A percentile compares a stretch with the other conserved stretches of the same genome.
Evolutionary conservation across 2,329 filamentous ascomycete species (phyloP).

Genomic region (Raffaelea albimanens): DNA sequence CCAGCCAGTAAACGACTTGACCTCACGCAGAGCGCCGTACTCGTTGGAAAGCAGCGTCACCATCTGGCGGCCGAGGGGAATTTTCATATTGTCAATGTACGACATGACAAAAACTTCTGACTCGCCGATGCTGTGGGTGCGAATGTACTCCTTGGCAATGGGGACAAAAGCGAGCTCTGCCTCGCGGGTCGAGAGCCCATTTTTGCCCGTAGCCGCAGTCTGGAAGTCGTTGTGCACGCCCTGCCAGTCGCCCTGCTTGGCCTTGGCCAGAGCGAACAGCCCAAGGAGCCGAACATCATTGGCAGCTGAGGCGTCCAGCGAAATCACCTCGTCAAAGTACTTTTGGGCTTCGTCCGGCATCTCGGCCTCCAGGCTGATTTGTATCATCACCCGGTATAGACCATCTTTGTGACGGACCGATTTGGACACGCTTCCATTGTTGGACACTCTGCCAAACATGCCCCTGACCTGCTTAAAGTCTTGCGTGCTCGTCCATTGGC

Average conservation of each 20-base stretch:
- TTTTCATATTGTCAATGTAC: slow-evolving; percentile 24
- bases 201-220: background rate
- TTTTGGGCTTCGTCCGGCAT: slow-evolving; percentile 20
- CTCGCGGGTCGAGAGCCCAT: slow-evolving; percentile 12
- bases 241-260: slow-evolving; percentile 30
- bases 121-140: slow-evolving; percentile 28
- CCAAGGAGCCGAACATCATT: slow-evolving; percentile 25
- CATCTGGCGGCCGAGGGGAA: slow-evolving; percentile 25
- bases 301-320: slow-evolving; percentile 16
- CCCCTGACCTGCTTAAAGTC: slow-evolving; percentile 16
- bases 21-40: slow-evolving; percentile 29
- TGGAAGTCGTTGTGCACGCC: slow-evolving; percentile 25
- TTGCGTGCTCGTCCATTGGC: slow-evolving; percentile 22
- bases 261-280: slow-evolving; percentile 25
- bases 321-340: slow-evolving; percentile 19
- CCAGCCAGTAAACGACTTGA: slow-evolving; percentile 29
- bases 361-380: slow-evolving; percentile 27
- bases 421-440: slow-evolving; percentile 15
- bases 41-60: slow-evolving; percentile 33
- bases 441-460: slow-evolving; percentile 16
- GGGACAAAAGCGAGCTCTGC: slow-evolving; percentile 24
- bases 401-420: slow-evolving; percentile 18
- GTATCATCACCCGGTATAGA: slow-evolving; percentile 29
- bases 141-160: slow-evolving; percentile 28
- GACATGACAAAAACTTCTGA: slow-evolving; percentile 36